These are phyloP conservation scores for Microcos paniculata DNA, from an alignment of 345 rosid genomes.

Conservation along the genomic window DNA sequence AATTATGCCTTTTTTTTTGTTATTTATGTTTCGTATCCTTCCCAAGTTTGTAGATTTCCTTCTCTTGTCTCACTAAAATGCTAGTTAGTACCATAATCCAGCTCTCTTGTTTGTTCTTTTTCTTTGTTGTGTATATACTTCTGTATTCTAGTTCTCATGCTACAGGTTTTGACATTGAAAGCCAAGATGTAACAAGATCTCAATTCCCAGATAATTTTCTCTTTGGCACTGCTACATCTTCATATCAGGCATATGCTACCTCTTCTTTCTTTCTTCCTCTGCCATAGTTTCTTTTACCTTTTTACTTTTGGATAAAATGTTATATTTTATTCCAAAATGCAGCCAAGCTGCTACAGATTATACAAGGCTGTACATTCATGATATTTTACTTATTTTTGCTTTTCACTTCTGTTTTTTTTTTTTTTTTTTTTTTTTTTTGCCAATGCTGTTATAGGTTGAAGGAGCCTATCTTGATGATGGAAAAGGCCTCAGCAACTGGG, in stretches of 20 bases:
- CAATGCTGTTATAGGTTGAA: slow-evolving; percentile 20
- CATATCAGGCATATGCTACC: slow-evolving; percentile 22
- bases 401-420: background rate
- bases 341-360: too few species aligned
- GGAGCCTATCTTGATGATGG: slow-evolving; percentile 44
- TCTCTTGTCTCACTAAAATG: background rate
- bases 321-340: too few species aligned
- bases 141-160: background rate
- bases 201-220: slow-evolving; percentile 27
- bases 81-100: background rate
- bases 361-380: too few species aligned
- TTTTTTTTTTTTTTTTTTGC: too few species aligned
- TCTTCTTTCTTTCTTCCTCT: background rate
- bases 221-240: slow-evolving; percentile 26
- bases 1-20: background rate
- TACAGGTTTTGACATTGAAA: background rate
- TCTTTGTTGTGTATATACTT: background rate
- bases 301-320: background rate
- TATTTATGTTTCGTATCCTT: background rate
- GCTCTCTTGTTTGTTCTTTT: background rate
- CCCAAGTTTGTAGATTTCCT: background rate
- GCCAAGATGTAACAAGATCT: slow-evolving; percentile 14
- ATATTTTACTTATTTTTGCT: background rate
- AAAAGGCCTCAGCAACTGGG: slow-evolving; percentile 42
- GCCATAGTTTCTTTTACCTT: background rate